Conservation (phyloP, 2,329 filamentous ascomycete genomes). For the Pseudocercospora eumusae region DNA sequence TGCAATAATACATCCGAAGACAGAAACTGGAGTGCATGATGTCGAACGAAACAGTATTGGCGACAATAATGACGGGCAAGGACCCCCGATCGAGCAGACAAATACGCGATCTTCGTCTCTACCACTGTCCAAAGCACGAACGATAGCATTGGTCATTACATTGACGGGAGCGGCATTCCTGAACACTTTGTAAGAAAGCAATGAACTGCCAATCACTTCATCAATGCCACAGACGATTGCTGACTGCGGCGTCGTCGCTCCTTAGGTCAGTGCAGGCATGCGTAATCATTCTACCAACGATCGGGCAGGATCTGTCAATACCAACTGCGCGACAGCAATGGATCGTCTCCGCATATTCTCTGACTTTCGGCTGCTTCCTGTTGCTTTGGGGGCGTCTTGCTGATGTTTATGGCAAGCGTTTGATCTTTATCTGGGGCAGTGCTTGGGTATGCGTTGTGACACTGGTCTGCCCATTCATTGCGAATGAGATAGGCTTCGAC, state of each 20-base stretch:
- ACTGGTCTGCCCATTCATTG: constrained; percentile 63
- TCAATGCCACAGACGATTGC: background rate
- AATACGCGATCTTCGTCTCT: constrained; percentile 22
- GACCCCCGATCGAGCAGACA: constrained; percentile 16
- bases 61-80: background rate
- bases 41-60: background rate
- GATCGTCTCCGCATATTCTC: constrained; percentile 66
- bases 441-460: constrained; percentile 63
- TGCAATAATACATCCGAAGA: background rate
- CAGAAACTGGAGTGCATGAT: background rate
- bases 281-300: constrained; percentile 41
- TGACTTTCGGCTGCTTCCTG: constrained; percentile 68
- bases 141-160: constrained; percentile 35
- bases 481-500: constrained; percentile 68
- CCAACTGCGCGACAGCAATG: constrained; percentile 48
- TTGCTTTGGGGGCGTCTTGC: constrained; percentile 68
- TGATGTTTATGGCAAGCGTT: constrained; percentile 66
- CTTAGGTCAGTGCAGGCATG: constrained; percentile 35
- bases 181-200: constrained; percentile 33
- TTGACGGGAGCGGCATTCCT: constrained; percentile 39
- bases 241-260: background rate
- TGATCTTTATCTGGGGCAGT: constrained; percentile 65
- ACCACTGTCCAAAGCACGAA: constrained; percentile 34
- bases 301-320: constrained; percentile 38
- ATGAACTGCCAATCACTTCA: background rate